Conservation (phyloP, 805 yeast genomes). For the Yamadazyma philogaea region DNA sequence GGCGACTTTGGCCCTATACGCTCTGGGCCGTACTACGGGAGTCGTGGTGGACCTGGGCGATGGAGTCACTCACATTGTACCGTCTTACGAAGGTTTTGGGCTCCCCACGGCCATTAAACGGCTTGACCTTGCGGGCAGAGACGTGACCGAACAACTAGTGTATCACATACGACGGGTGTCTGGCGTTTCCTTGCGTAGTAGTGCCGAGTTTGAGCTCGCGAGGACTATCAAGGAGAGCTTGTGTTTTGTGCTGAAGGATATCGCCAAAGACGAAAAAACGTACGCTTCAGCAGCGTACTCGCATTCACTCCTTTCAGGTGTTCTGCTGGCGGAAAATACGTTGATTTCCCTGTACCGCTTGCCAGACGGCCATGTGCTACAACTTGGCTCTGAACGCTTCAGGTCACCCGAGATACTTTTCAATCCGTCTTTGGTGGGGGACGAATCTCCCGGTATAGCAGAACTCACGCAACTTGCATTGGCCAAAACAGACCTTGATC, state of each 20-base stretch:
- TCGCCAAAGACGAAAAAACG: conserved; percentile 51
- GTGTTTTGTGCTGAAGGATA: conserved; percentile 63
- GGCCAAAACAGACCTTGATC: conserved; percentile 70
- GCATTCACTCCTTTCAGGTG: conserved; percentile 4
- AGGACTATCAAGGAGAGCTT: conserved; percentile 71
- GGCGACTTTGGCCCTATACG: conserved; percentile 80
- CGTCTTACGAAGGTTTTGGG: conserved; percentile 86
- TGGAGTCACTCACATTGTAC: conserved; percentile 85
- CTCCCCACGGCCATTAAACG: conserved; percentile 69
- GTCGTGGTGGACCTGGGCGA: conserved; percentile 89
- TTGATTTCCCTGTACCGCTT: conserved; percentile 48
- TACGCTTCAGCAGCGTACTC: conserved; percentile 24
- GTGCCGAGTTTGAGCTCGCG: conserved; percentile 81
- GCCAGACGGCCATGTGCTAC: conserved; percentile 80
- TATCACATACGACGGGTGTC: conserved; percentile 58
- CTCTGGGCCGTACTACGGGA: conserved; percentile 89
- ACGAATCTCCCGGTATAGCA: conserved; percentile 68
- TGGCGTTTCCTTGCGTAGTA: conserved; percentile 63
- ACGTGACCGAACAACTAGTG: conserved; percentile 73
- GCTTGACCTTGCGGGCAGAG: conserved; percentile 82
- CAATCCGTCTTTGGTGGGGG: conserved; percentile 73
- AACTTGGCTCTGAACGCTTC: conserved; percentile 64
- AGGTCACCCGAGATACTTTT: conserved; percentile 81
- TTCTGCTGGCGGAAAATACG: conserved; percentile 20
- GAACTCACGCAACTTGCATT: conserved; percentile 64